Evolutionary conservation across 1,284 basidiomycete species (phyloP).

Genomic region (Ustilago nuda): DNA sequence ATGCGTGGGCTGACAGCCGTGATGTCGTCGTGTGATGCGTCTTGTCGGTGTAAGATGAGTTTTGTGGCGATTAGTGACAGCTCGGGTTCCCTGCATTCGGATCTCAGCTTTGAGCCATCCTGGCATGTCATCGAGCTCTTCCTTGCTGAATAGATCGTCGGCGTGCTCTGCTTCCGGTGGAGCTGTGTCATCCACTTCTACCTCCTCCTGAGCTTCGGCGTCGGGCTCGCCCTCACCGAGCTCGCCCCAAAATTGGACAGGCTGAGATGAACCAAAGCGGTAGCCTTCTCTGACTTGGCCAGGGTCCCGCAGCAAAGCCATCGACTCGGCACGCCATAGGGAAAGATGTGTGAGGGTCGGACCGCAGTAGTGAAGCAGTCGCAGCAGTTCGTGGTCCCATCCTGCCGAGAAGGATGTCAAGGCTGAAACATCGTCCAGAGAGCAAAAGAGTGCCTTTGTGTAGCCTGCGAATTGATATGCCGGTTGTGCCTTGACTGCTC

Average conservation of each 20-base stretch:
- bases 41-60: conserved; percentile 57
- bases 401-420: conserved; percentile 63
- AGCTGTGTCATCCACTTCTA: neutral
- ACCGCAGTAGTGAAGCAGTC: conserved; percentile 63
- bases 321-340: conserved; percentile 64
- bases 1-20: conserved; percentile 56
- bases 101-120: conserved; percentile 66
- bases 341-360: conserved; percentile 58
- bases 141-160: conserved; percentile 48
- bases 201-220: conserved; percentile 13
- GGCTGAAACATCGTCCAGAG: conserved; percentile 61
- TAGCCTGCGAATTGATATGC: conserved; percentile 58
- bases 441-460: conserved; percentile 57
- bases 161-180: conserved; percentile 24
- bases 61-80: conserved; percentile 56
- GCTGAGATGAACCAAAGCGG: conserved; percentile 47
- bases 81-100: conserved; percentile 34
- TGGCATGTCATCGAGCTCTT: conserved; percentile 59
- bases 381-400: conserved; percentile 65
- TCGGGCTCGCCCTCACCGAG: conserved; percentile 5
- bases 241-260: conserved; percentile 58
- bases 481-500: conserved; percentile 53
- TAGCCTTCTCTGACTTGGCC: conserved; percentile 58
- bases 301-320: conserved; percentile 62
- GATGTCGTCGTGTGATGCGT: conserved; percentile 28